A percentile compares a stretch with the other conserved stretches of the same genome.
phyloP scores from a whole-genome alignment of 179 eudicot species.

The Beta macrorhiza region DNA sequence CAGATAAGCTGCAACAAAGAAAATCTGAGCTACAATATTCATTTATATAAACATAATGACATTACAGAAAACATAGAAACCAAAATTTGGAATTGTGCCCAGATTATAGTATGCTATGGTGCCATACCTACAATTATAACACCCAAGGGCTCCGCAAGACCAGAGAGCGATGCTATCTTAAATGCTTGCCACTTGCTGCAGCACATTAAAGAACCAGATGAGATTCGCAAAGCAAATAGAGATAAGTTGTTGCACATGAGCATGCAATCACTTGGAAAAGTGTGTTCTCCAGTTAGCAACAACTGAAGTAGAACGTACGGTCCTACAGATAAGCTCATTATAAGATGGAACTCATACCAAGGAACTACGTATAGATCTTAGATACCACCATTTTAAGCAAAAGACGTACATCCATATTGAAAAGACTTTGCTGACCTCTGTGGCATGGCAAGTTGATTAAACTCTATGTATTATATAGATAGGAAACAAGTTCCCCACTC shows the following conservation, averaged over 20 bases:
- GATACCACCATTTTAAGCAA: background rate
- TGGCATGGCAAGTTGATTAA: background rate
- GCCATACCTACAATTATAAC: slow-evolving; percentile 83
- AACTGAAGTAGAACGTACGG: background rate
- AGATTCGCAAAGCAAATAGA: background rate
- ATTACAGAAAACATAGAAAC: background rate
- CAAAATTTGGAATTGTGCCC: background rate
- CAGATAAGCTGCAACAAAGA: slow-evolving; percentile 63
- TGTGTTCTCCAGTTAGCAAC: background rate
- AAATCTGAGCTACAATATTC: background rate
- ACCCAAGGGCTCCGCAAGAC: slow-evolving; percentile 93
- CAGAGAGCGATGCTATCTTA: slow-evolving; percentile 93
- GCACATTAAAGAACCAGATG: slow-evolving; percentile 23
- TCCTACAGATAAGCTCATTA: background rate
- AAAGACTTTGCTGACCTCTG: background rate
- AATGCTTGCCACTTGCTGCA: slow-evolving; percentile 98
- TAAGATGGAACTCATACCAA: background rate
- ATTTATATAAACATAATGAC: background rate
- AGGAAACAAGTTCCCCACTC: no score
- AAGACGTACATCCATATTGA: background rate
- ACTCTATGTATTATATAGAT: background rate
- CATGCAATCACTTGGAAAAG: background rate
- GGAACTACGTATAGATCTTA: background rate
- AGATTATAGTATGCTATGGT: background rate
- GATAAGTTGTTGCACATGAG: background rate